A percentile compares a stretch with the other conserved stretches of the same genome.
phyloP scores from a whole-genome alignment of 2,329 filamentous ascomycete genomes.

The Fusarium falciforme region DNA sequence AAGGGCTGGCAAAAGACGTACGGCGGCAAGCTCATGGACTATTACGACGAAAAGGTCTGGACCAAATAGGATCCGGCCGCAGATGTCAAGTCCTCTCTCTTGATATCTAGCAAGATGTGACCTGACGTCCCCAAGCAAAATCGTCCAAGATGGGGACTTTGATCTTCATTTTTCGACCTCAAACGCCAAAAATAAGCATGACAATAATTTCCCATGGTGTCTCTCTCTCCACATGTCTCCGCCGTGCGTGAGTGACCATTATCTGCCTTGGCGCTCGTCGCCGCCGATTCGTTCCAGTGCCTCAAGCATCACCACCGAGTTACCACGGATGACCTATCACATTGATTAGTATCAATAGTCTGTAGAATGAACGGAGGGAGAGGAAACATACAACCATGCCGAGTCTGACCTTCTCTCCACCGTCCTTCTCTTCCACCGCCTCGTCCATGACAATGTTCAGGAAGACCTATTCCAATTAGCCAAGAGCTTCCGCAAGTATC shows the following conservation, averaged over 20 bases:
- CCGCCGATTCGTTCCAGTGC: slow-evolving; percentile 76
- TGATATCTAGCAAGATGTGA: slow-evolving; percentile 47
- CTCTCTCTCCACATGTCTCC: slow-evolving; percentile 9
- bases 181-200: slow-evolving; percentile 49
- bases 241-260: background rate
- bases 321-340: slow-evolving; percentile 87
- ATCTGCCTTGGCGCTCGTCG: slow-evolving; percentile 60
- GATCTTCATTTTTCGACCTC: slow-evolving; percentile 46
- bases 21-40: slow-evolving; percentile 60
- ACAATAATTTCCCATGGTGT: slow-evolving; percentile 31
- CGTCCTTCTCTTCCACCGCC: slow-evolving; percentile 92
- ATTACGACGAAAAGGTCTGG: slow-evolving; percentile 59
- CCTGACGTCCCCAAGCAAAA: slow-evolving; percentile 23
- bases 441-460: slow-evolving; percentile 98
- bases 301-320: slow-evolving; percentile 98
- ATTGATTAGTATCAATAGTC: slow-evolving; percentile 39
- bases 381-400: slow-evolving; percentile 84
- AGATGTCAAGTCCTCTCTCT: slow-evolving; percentile 38
- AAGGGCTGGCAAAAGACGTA: slow-evolving; percentile 66
- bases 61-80: slow-evolving; percentile 35
- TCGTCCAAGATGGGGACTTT: slow-evolving; percentile 26
- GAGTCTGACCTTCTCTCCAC: slow-evolving; percentile 88
- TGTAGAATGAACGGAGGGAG: background rate
- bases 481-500: no score
- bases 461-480: slow-evolving; percentile 76